A percentile compares a stretch with the other conserved stretches of the same genome.
Evolutionary conservation across 2,329 filamentous ascomycete genomes (phyloP).

Genomic region (Calonectria hongkongensis): DNA sequence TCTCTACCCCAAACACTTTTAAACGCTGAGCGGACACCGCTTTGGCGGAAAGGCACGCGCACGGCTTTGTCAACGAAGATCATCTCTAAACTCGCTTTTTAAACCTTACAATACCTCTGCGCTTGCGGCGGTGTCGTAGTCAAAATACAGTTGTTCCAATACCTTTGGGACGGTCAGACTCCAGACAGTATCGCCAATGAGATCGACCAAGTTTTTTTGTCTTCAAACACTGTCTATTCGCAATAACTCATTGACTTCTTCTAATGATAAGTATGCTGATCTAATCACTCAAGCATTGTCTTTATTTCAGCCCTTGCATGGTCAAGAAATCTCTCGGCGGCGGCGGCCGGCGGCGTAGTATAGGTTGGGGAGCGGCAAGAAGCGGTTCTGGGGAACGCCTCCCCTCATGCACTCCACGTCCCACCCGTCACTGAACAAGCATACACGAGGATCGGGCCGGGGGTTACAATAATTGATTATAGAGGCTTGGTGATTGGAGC

Average conservation of each 20-base stretch:
- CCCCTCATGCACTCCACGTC: conserved; percentile 2
- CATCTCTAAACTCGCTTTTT: neutral
- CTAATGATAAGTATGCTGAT: neutral
- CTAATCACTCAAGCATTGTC: neutral
- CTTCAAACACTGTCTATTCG: neutral
- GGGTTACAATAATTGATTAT: neutral
- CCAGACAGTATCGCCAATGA: neutral
- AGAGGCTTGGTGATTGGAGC: conserved; percentile 1
- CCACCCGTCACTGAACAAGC: neutral
- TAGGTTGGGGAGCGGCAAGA: neutral
- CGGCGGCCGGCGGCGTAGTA: conserved; percentile 8
- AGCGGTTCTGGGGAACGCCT: conserved; percentile 23
- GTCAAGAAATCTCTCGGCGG: neutral
- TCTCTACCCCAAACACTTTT: too few species aligned
- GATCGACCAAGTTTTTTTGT: neutral
- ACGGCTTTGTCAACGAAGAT: neutral
- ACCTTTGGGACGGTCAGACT: neutral
- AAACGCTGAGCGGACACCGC: too few species aligned
- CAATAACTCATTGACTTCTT: neutral
- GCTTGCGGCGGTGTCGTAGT: neutral
- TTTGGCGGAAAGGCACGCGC: too few species aligned
- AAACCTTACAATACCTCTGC: neutral
- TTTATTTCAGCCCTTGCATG: neutral
- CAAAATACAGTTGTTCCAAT: neutral
- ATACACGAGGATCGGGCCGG: neutral